Evolutionary conservation across 805 yeast genomes (phyloP), one percentile per base, ranked within the genome.

Genomic region (Candida chilensis): DNA sequence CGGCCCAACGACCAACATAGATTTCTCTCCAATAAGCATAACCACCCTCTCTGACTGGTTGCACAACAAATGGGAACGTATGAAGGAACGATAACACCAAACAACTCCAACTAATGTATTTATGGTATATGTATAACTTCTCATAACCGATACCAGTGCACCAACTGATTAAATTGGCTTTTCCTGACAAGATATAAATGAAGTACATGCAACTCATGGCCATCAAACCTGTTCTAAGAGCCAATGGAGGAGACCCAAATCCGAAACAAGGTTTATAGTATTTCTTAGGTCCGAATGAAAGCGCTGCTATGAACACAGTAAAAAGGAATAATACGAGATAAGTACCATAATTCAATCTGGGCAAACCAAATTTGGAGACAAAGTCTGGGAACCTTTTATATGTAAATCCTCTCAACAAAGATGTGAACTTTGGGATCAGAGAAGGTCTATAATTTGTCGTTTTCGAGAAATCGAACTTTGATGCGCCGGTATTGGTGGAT

Each of bases 191-290:
- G 3, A 70, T 51, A 32, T 62, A 60, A 22, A 71, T 46, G 40
- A 70, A 67, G 1, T 79, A 78, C 5, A 67, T 55, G 27, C 71
- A 47, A 0, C 74, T 72, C 19, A 60, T 50, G 1, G 71, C 61
- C 63, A 66, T 61, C 17, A 69, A 36, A 2, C 78, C 78, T 1
- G 77, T 54, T 28, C 79, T 47, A 2, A 68, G 64, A 0, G 74
- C 74, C 20, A 74, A 35, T 7, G 78, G 79, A n/a, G 78, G 74
- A 3, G 74, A 57, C 2, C 79, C 80, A 45, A 71, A 72, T 0
- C 72, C 74, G 4, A 49, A 20, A 43, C 80, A 74, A 0, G 50
- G 70, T 33, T 78, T 49, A 37, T 66, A 67, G 61, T 67, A 71
- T 28, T 59, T 58, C 31, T 64, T 70, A 5, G 78, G 78, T 3